phyloP scores from a whole-genome alignment of 192 early-diverging fungal species.

The Mortierella claussenii region DNA sequence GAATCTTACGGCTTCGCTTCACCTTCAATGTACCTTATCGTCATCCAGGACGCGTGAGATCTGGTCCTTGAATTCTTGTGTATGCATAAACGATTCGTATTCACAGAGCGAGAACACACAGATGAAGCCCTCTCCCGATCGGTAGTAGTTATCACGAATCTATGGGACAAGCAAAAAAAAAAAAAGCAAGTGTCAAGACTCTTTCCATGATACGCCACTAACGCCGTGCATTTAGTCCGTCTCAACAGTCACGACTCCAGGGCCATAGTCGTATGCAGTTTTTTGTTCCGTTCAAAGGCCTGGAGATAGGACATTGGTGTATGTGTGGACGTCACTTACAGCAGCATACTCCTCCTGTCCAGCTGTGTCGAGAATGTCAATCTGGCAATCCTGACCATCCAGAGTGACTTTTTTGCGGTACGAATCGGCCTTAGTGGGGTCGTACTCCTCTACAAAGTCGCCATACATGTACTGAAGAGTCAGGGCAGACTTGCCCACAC shows the following conservation, averaged over 20 bases:
- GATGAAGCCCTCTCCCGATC: constrained; percentile 86
- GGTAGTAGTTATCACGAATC: constrained; percentile 89
- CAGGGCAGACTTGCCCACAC: constrained; percentile 90
- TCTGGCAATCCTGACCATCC: constrained; percentile 81
- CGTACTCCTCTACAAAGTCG: constrained; percentile 95
- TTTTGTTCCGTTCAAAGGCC: no score
- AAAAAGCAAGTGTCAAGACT: background rate
- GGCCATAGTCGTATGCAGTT: no score
- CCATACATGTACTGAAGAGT: constrained; percentile 93
- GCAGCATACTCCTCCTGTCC: constrained; percentile 93
- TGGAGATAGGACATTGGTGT: background rate
- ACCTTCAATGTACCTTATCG: constrained; percentile 71
- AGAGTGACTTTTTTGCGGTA: constrained; percentile 86
- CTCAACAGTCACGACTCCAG: no score
- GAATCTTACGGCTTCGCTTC: no score
- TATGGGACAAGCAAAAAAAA: constrained; percentile 15
- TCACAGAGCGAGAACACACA: constrained; percentile 88
- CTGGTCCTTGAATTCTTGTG: constrained; percentile 87
- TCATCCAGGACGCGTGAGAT: constrained; percentile 87
- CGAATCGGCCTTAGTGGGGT: constrained; percentile 92
- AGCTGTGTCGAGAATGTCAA: constrained; percentile 93
- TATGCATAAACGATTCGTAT: constrained; percentile 81
- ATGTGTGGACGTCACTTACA: constrained; percentile 51
- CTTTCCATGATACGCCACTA: background rate
- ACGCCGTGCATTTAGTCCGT: no score